A percentile compares a stretch with the other conserved stretches of the same genome.
Conservation (phyloP, 768 basidiomycete species). For the Clavulina sp. region DNA sequence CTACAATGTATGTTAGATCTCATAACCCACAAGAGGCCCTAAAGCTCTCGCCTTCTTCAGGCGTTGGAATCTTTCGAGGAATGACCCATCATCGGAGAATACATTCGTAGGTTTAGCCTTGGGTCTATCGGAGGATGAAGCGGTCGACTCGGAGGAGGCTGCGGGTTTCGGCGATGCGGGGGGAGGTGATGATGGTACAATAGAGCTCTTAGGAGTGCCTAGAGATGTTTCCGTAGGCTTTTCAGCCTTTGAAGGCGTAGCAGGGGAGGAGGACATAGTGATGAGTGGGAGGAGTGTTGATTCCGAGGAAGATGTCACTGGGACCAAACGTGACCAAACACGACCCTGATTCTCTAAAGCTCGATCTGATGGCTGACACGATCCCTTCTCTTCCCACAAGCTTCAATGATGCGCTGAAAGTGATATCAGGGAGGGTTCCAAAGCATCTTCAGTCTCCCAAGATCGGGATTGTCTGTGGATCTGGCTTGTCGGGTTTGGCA, state of each 20-base stretch:
- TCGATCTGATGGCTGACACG: too few relatives aligned
- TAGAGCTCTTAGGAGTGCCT: too few relatives aligned
- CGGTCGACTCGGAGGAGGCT: constrained; percentile 14
- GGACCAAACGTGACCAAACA: neutral
- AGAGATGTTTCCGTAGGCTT: too few relatives aligned
- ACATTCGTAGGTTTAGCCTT: constrained; percentile 34
- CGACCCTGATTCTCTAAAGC: neutral
- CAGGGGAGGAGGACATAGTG: neutral
- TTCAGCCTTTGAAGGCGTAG: too few relatives aligned
- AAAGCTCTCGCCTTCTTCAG: constrained; percentile 30
- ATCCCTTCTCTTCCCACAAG: neutral
- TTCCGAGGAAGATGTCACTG: neutral
- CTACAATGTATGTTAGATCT: constrained; percentile 17
- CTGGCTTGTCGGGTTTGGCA: constrained; percentile 62
- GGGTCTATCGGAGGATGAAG: constrained; percentile 12
- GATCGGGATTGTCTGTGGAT: constrained; percentile 77
- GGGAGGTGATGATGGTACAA: too few relatives aligned
- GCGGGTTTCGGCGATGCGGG: neutral
- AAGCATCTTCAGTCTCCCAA: constrained; percentile 32
- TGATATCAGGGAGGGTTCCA: constrained; percentile 13
- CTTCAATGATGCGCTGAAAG: constrained; percentile 11
- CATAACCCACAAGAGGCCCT: neutral
- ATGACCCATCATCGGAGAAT: constrained; percentile 54
- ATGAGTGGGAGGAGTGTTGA: neutral
- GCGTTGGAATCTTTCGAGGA: constrained; percentile 45